Conservation (phyloP, 768 basidiomycete species). For the Tulasnella sp. region DNA sequence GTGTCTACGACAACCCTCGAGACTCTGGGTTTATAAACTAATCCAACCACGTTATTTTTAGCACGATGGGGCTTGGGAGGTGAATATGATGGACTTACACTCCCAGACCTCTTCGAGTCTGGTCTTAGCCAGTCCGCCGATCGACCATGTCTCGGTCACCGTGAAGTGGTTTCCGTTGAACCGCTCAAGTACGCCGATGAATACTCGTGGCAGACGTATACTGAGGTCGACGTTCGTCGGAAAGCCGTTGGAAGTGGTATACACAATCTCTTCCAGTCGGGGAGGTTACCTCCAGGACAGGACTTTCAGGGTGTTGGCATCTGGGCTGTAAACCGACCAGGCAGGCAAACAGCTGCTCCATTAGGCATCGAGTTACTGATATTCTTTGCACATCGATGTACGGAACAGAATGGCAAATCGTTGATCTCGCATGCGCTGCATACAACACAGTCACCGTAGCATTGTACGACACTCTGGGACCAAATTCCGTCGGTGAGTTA, state of each 20-base stretch:
- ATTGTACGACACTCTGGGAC: constrained; percentile 90
- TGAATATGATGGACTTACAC: constrained; percentile 18
- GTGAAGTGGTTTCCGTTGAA: constrained; percentile 49
- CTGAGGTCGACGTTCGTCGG: constrained; percentile 56
- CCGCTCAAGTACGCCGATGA: constrained; percentile 58
- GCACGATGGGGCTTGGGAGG: constrained; percentile 16
- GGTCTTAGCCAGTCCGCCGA: constrained; percentile 45
- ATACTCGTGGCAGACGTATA: constrained; percentile 70
- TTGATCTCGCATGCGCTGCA: constrained; percentile 69
- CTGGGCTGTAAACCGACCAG: constrained; percentile 74
- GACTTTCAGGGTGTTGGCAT: constrained; percentile 60
- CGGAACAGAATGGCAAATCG: constrained; percentile 79
- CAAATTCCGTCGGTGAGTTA: constrained; percentile 72
- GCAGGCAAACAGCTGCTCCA: constrained; percentile 35
- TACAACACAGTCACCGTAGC: constrained; percentile 78
- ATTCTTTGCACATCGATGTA: too few relatives aligned
- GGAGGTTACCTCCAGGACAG: constrained; percentile 39
- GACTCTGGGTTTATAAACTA: not conserved
- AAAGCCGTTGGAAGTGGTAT: constrained; percentile 69
- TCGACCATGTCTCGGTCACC: constrained; percentile 51
- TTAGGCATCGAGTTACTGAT: not conserved
- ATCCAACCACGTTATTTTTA: not conserved
- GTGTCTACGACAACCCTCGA: not conserved
- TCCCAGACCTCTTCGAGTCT: constrained; percentile 50
- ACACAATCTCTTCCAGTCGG: constrained; percentile 48